A percentile compares a stretch with the other conserved stretches of the same genome.
Conservation (phyloP, 129 eudicot genomes). For the Pulicaria dysenterica region DNA sequence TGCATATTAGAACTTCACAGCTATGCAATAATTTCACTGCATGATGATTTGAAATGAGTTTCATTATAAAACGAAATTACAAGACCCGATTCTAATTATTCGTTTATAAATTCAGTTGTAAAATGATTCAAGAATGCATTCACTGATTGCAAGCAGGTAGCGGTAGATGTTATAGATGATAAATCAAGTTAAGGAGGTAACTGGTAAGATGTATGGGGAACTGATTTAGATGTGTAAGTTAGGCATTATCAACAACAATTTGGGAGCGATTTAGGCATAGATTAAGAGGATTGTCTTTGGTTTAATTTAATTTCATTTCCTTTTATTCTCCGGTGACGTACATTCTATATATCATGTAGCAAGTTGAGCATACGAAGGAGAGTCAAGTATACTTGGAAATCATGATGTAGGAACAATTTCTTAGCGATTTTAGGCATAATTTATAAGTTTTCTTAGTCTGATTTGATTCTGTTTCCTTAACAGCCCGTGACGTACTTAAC, state of each 20-base stretch:
- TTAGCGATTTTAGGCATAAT: not conserved
- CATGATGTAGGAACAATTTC: not conserved
- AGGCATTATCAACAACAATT: not conserved
- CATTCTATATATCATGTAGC: no score
- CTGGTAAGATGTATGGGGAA: not conserved
- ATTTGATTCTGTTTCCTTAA: not conserved
- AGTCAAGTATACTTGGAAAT: no score
- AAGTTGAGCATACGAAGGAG: no score
- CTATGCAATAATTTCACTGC: not conserved
- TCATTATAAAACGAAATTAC: not conserved
- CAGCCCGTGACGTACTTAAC: not conserved
- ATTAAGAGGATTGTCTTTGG: no score
- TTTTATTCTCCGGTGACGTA: not conserved
- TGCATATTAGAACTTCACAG: no score
- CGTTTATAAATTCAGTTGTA: not conserved
- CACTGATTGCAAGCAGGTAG: not conserved
- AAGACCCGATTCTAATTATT: not conserved
- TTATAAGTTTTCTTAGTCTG: no score
- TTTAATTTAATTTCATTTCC: not conserved
- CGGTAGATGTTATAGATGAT: not conserved
- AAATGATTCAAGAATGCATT: not conserved
- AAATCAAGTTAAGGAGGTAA: no score
- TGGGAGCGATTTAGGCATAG: not conserved
- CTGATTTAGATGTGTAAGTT: not conserved
- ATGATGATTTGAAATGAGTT: not conserved